Evolutionary conservation across 148 eudicot genomes (phyloP).

Genomic region (Camellia japonica): DNA sequence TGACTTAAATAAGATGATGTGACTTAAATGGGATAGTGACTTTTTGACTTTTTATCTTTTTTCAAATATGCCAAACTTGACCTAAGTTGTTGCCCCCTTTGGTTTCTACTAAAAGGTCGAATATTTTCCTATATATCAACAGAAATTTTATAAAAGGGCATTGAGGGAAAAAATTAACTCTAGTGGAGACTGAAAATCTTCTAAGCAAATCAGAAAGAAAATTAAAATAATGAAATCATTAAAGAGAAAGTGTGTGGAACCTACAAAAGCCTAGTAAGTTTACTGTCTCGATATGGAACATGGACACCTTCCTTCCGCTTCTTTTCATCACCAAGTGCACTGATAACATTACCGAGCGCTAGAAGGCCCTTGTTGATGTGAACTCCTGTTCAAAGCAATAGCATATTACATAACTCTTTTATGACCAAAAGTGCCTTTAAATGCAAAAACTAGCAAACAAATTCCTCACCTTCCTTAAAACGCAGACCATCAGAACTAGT

Average conservation of each 20-base stretch:
- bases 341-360: conserved; percentile 97
- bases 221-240: neutral
- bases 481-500: conserved; percentile 99
- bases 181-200: neutral
- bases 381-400: conserved; percentile 57
- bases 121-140: neutral
- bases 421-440: conserved; percentile 12
- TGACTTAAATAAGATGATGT: too few relatives aligned
- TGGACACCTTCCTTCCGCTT: conserved; percentile 92
- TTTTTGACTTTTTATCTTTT: too few relatives aligned
- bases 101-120: neutral
- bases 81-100: neutral
- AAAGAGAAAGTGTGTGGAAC: conserved; percentile 35
- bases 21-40: too few relatives aligned
- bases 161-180: conserved; percentile 1
- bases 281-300: conserved; percentile 98
- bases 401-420: conserved; percentile 6
- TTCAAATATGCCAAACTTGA: too few relatives aligned
- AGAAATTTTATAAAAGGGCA: neutral
- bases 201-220: neutral
- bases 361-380: conserved; percentile 98
- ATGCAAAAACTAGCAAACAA: neutral
- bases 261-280: conserved; percentile 96
- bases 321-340: conserved; percentile 98
- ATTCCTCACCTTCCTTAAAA: conserved; percentile 80